Percentiles rank a stretch among this genome's conserved stretches.
Evolutionary conservation across 768 basidiomycete species (phyloP).

Genomic region (Tylopilus cervinicoccineus): DNA sequence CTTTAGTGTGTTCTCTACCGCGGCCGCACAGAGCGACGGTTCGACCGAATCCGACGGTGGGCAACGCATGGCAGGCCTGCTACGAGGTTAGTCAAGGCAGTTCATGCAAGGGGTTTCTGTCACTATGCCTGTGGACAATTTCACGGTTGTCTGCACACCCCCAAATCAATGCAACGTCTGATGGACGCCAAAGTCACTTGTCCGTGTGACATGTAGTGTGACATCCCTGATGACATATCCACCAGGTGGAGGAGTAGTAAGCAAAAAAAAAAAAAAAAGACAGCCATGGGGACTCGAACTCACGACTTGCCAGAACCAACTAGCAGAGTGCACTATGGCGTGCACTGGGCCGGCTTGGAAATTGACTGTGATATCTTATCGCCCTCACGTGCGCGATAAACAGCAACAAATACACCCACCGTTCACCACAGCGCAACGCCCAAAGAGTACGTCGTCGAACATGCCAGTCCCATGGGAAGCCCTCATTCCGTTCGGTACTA

Average conservation of each 20-base stretch:
- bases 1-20: constrained; percentile 20
- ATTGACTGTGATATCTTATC: too few relatives aligned
- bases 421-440: not conserved
- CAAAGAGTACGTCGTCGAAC: constrained; percentile 17
- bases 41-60: constrained; percentile 25
- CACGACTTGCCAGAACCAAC: too few relatives aligned
- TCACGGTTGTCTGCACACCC: constrained; percentile 5
- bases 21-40: constrained; percentile 3
- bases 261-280: too few relatives aligned
- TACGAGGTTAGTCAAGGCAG: not conserved
- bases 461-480: constrained; percentile 99
- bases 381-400: constrained; percentile 14
- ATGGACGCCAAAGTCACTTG: too few relatives aligned
- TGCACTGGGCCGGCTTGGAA: too few relatives aligned
- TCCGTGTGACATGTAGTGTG: too few relatives aligned
- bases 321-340: too few relatives aligned
- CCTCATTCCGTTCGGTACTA: constrained; percentile 86
- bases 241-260: too few relatives aligned
- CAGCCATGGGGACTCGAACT: too few relatives aligned
- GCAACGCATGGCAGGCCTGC: constrained; percentile 24
- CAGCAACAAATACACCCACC: constrained; percentile 17
- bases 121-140: constrained; percentile 10
- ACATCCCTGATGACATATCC: too few relatives aligned
- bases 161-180: too few relatives aligned
- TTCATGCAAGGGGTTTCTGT: too few relatives aligned